Base-by-base conservation (phyloP, 208 protist species). In the Blechomonas ayalai region DNA sequence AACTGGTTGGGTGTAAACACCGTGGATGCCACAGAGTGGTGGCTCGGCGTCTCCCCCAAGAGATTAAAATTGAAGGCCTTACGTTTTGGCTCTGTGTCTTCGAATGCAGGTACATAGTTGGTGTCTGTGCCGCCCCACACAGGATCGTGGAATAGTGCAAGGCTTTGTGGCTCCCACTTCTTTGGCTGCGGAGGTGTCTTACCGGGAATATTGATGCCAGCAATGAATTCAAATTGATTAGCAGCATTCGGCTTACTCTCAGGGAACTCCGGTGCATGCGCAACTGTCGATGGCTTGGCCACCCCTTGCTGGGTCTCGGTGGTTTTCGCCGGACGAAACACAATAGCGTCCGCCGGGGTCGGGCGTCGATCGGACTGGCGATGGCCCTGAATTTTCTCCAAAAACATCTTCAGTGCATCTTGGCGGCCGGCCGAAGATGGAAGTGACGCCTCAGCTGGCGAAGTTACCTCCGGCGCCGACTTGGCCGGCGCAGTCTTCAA, bases 121-220 rank as follows among this genome's bases (percentile, higher is more conserved):
- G 35, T 27, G 6, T 18, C 34, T 34, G 20, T 22, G 24, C 64
- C 61, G 3, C 74, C 72, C 80, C 80, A 89, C 36, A 89, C 52
- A 4, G 74, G 74, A 64, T 89, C 75, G 48, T 89, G 80, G 51
- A 89, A 89, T 29, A 89, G 55, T 2, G 80, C 72, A 26, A 89
- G 46, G 48, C 59, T 59, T 13, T 65, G 49, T 13, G 51, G 9
- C 35, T 16, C 29, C 32, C 33, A 32, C 18, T 16, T 18, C 26
- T 40, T 29, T n/a, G 33, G 27, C 23, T 51, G 55, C 18, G 40
- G 24, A 9, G 59, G 55, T n/a, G 40, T 23, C 7, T 58, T 58
- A 13, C 73, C 75, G 7, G 74, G 74, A 27, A 89, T 80, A 55
- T 84, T 89, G 6, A 68, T 80, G 9, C 80, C 80, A 8, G 59